phyloP scores from a whole-genome alignment of 441 rosid species.

The Gossypium lobatum region DNA sequence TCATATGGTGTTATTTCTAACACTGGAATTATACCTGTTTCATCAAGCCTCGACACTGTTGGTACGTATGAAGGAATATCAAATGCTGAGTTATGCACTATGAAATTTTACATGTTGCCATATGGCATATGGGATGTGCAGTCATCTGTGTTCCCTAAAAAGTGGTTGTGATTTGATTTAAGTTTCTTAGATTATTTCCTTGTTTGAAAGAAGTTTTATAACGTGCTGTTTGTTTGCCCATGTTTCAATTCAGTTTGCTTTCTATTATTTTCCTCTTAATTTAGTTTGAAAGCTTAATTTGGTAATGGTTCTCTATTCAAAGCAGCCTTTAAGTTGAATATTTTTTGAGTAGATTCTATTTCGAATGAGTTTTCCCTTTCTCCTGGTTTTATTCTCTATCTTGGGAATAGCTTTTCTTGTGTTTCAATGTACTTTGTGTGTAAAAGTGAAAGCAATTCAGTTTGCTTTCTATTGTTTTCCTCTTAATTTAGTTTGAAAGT shows the following conservation, averaged over 20 bases:
- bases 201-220: not conserved
- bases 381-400: too few species aligned
- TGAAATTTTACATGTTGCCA: not conserved
- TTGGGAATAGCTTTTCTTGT: too few species aligned
- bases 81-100: not conserved
- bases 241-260: not conserved
- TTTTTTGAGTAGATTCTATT: too few species aligned
- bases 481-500: not conserved
- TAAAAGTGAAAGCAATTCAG: too few species aligned
- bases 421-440: too few species aligned
- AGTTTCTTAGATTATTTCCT: not conserved
- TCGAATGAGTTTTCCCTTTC: too few species aligned
- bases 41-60: constrained; percentile 77
- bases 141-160: not conserved
- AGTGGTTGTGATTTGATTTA: not conserved
- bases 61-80: constrained; percentile 43
- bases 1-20: constrained; percentile 70
- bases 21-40: constrained; percentile 55
- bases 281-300: too few species aligned
- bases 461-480: not conserved
- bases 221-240: not conserved
- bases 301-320: too few species aligned
- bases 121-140: not conserved
- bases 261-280: not conserved
- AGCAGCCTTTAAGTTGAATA: too few species aligned